Evolutionary conservation across 83 land plant species (phyloP).

Genomic region (Picea engelmannii): DNA sequence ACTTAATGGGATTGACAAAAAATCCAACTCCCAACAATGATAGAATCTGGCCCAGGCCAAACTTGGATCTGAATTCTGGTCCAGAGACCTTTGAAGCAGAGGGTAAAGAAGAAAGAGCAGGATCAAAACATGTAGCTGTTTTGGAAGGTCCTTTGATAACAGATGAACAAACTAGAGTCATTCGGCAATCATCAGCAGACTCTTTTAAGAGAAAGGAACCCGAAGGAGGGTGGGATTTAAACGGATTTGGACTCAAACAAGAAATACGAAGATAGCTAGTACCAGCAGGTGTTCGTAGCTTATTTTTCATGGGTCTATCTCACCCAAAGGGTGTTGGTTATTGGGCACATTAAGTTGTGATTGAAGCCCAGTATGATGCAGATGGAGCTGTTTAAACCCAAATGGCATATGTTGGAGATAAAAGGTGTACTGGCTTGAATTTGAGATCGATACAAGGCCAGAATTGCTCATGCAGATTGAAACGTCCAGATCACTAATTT

Average conservation of each 20-base stretch:
- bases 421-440: too few species aligned
- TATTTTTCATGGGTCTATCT: not conserved
- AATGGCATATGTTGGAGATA: too few species aligned
- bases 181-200: not conserved
- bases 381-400: too few species aligned
- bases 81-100: constrained; percentile 5
- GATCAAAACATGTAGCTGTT: not conserved
- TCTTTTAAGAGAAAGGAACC: constrained; percentile 12
- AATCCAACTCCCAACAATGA: not conserved
- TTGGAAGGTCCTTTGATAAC: not conserved
- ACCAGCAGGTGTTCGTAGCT: not conserved
- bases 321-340: not conserved
- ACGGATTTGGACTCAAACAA: not conserved
- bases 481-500: too few species aligned
- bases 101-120: not conserved
- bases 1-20: not conserved
- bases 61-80: constrained; percentile 17
- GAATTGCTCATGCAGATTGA: too few species aligned
- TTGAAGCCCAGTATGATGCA: not conserved
- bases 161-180: not conserved
- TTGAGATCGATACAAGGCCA: too few species aligned
- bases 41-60: not conserved
- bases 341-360: not conserved
- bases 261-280: not conserved
- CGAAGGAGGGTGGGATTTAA: constrained; percentile 12